Percentiles rank a stretch among this genome's conserved stretches.
These are phyloP conservation scores for Xylaria longipes DNA, from an alignment of 495 filamentous ascomycete species.

Conservation along the genomic window DNA sequence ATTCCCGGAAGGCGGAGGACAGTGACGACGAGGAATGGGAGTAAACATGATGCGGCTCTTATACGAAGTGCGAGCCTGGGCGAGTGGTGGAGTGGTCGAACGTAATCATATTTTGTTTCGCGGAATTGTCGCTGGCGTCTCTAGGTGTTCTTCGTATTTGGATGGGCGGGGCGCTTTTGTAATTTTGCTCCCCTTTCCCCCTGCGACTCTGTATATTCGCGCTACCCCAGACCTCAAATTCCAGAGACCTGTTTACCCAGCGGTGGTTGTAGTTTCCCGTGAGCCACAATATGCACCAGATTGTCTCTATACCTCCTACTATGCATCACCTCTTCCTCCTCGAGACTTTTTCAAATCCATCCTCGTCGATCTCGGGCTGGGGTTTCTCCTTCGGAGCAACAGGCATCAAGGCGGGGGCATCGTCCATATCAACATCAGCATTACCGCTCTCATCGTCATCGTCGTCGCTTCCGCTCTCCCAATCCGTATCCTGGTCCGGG, in stretches of 20 bases:
- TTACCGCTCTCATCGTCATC: constrained; percentile 61
- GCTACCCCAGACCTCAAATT: constrained; percentile 1
- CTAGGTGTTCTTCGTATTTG: constrained; percentile 24
- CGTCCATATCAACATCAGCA: constrained; percentile 77
- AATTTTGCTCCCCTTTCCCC: constrained; percentile 5
- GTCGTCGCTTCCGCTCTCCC: constrained; percentile 52
- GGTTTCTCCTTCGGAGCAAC: constrained; percentile 64
- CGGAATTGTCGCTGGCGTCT: constrained; percentile 21
- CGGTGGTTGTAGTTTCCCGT: neutral
- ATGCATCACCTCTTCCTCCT: constrained; percentile 68
- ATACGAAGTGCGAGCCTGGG: neutral
- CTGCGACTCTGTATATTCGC: constrained; percentile 24
- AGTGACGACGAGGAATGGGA: constrained; percentile 70
- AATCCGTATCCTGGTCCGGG: constrained; percentile 65
- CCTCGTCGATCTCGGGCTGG: constrained; percentile 85
- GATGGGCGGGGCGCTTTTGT: constrained; percentile 23
- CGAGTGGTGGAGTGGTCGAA: constrained; percentile 4
- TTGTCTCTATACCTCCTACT: neutral
- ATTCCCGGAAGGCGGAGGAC: constrained; percentile 56
- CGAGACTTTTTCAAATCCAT: constrained; percentile 91
- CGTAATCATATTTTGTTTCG: constrained; percentile 20
- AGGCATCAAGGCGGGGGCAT: constrained; percentile 66
- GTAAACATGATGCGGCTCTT: constrained; percentile 47
- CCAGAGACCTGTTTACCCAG: neutral
- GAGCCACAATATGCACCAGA: neutral